Evolutionary conservation across 768 basidiomycete species (phyloP), one percentile per base, ranked within the genome.

Genomic region (Phylloporus arenicola): DNA sequence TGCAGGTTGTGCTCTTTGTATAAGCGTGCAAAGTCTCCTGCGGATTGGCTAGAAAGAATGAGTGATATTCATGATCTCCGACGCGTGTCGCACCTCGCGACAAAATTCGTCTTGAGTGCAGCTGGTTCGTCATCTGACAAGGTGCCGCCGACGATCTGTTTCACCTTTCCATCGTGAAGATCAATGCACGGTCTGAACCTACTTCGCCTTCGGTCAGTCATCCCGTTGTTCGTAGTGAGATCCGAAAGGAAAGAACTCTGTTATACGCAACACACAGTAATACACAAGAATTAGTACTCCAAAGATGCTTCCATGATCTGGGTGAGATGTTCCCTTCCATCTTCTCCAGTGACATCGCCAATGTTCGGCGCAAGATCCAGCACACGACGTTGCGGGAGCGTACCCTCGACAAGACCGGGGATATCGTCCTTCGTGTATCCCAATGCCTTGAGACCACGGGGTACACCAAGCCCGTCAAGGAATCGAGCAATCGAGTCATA

Each of bases 141-240:
- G 4, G 92, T 94, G 4, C 94, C 92, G 38, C 96, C 96, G 13
- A 99, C 90, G 48, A 99, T 97, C 70, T 99, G 96, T 71, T 98
- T 98, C 51, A 99, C 96, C 60, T 92, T 77, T 6, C 96, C 96
- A 52, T 85, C 79, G 70, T 99, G 96, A 14, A 99, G 79, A 69
- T 99, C 96, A 60, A 99, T 97, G 66, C 96, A 99, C 17, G 96
- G 96, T 49, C 86, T 77, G 72, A 96, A 95, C 43, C 77, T 65
- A 59, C 77, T 81, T 46, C 57, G 61, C 22, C 62, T 60, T 51
- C 37, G 58, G 48, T 51, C 54, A 47, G 60, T 39, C 66, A 62
- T 67, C 30, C 48, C 14, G 38, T 20, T 19, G n/a, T 30, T 47
- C 25, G 31, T 55, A 42, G 38, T 20, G 38, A 31, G 27, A 38